Evolutionary conservation across 2,329 filamentous ascomycete genomes (phyloP), one percentile per base, ranked within the genome.

Genomic region (Colletotrichum shisoi): DNA sequence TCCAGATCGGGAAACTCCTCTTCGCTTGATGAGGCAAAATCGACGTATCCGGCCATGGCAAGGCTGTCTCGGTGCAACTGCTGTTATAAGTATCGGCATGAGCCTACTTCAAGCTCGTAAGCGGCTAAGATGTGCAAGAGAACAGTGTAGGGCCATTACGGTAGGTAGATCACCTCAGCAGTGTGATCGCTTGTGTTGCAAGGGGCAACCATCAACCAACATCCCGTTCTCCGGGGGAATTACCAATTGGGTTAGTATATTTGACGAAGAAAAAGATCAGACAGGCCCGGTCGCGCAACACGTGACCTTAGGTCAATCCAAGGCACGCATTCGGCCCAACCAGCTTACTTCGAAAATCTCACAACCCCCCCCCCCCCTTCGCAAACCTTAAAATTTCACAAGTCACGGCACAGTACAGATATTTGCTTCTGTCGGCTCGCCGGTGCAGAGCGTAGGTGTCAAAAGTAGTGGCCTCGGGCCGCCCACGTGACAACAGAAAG

Each of bases 1-100:
- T 77, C 74, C 27, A 81, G 64, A 40, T 79, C 78, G 1, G 81
- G 79, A 31, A 82, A 76, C 40, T 82, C 81, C 48, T 83, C 80
- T 21, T 81, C 79, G 59, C 76, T 77, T 19, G 76, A 76, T 49
- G 72, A 70, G 56, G 64, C 73, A 53, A 70, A 73, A 7, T 77
- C 72, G 37, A 72, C 45, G 39, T 70, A 65, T 63, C 71, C 68
- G 58, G 60, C 54, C 69, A 62, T 68, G 52, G 13, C 37, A 19
- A 21, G 21, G 13, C n/a, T 15, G 3, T 48, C n/a, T 39, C 34
- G 34, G 12, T 5, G 7, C 39, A 34, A 51, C n/a, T 62, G 21
- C 4, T 11, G 13, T 39, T 24, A n/a, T 7, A 60, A 34, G 4
- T 48, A 19, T 21, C 39, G 6, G 19, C 9, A 31, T 62, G 48